Percentiles rank a stretch among this genome's conserved stretches.
These are phyloP conservation scores for Posidonia australis DNA, from an alignment of 106 monocot genomes.

Conservation along the genomic window DNA sequence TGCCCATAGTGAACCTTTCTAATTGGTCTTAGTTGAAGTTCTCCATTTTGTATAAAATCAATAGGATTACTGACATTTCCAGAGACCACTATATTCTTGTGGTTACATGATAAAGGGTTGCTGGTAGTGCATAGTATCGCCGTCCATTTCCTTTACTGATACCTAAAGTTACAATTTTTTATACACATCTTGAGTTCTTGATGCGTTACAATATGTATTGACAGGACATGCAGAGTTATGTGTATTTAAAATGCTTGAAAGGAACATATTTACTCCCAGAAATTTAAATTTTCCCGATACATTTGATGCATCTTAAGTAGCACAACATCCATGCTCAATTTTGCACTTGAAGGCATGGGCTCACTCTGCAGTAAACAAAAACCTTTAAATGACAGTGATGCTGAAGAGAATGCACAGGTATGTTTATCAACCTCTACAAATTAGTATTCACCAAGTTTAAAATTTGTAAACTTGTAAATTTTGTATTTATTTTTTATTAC, in stretches of 20 bases:
- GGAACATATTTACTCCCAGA: not conserved
- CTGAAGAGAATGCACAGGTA: constrained; percentile 63
- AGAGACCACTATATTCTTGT: too few relatives aligned
- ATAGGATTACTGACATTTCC: too few relatives aligned
- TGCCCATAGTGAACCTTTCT: too few relatives aligned
- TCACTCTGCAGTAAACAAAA: constrained; percentile 68
- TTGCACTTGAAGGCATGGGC: constrained; percentile 66
- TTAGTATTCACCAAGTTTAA: not conserved
- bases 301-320: not conserved
- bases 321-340: constrained; percentile 33
- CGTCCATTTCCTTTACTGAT: too few relatives aligned
- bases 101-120: too few relatives aligned
- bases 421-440: not conserved
- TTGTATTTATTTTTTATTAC: not conserved
- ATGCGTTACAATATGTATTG: not conserved
- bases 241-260: not conserved
- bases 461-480: not conserved
- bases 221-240: not conserved
- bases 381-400: constrained; percentile 40
- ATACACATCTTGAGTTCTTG: not conserved
- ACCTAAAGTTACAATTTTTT: too few relatives aligned
- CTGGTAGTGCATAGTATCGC: too few relatives aligned
- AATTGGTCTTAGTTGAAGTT: too few relatives aligned
- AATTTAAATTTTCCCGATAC: not conserved
- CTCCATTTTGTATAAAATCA: too few relatives aligned